Evolutionary conservation across 2,329 filamentous ascomycete genomes (phyloP), one percentile per base, ranked within the genome.

Genomic region (Ophiostoma fasciatum): DNA sequence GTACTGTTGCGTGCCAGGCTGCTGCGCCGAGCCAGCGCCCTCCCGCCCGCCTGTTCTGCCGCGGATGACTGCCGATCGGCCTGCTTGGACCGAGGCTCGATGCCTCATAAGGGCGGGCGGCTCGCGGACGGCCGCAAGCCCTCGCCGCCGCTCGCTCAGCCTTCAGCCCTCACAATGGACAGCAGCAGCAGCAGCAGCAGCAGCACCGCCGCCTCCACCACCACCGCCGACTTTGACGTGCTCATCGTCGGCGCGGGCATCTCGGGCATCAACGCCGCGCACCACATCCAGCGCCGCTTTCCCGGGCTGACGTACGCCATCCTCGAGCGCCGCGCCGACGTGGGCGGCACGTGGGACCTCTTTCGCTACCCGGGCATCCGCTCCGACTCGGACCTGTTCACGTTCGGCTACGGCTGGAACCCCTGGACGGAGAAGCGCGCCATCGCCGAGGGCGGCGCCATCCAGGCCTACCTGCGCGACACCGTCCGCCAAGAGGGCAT

Each of bases 331-430:
- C 71, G 78, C 35, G 56, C 64, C 35, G 61, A 66, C 28, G 60
- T 84, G 10, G 81, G 81, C 10, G 81, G 81, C 14, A 87, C 81
- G 12, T 87, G 81, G 81, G 71, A 70, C 47, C 67, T 84, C 37
- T 87, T 82, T 62, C 71, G 68, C 27, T 85, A 83, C 49, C 81
- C 79, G 0, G 77, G 80, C 23, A 70, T 85, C 40, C 70, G 74
- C 23, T 77, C 71, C 26, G 74, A 79, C 48, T 75, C 71, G 1
- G 63, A 68, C 48, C 63, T 79, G 45, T 66, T 62, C 35, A 61
- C 68, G 0, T 78, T 77, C 38, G 72, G 71, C 26, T 78, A 85
- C 42, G 53, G 67, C 1, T 88, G 80, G 73, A 64, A 77, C 33
- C 78, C 78, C 4, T 87, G 80, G 80, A 60, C 56, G 6, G 61